Conservation (phyloP, 139 green algal genomes). For the Chlamydomonas incerta region DNA sequence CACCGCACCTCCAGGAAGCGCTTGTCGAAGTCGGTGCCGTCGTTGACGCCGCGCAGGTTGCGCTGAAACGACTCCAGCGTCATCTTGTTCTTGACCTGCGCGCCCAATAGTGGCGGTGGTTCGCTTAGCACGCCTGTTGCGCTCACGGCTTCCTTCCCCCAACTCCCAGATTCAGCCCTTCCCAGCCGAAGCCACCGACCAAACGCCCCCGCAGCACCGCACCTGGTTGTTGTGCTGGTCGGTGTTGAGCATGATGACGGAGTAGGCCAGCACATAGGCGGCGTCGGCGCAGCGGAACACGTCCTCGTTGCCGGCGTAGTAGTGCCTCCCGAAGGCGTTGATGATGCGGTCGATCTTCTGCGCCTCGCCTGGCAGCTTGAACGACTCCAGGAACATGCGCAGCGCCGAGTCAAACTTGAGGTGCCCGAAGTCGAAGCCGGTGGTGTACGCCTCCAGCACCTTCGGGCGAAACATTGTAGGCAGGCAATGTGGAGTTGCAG, state of each 20-base stretch:
- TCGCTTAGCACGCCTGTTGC: no score
- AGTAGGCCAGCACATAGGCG: slow-evolving; percentile 97
- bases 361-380: slow-evolving; percentile 95
- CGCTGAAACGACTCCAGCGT: slow-evolving; percentile 87
- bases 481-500: no score
- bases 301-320: slow-evolving; percentile 47
- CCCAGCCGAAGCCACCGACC: no score
- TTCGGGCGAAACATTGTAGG: neutral
- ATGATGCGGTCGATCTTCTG: slow-evolving; percentile 99
- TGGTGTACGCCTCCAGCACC: slow-evolving; percentile 96
- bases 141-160: no score
- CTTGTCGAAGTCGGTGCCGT: slow-evolving; percentile 84
- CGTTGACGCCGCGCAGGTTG: slow-evolving; percentile 98
- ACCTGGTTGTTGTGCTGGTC: slow-evolving; percentile 92
- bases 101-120: no score
- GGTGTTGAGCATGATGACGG: slow-evolving; percentile 99
- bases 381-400: slow-evolving; percentile 77
- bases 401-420: slow-evolving; percentile 94
- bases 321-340: slow-evolving; percentile 64
- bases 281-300: slow-evolving; percentile 63
- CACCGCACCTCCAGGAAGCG: slow-evolving; percentile 87
- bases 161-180: no score
- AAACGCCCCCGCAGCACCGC: no score
- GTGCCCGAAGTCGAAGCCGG: slow-evolving; percentile 85
- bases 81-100: slow-evolving; percentile 86